These are phyloP conservation scores for Pyricularia pennisetigena DNA, from an alignment of 2,329 filamentous ascomycete species.

Conservation along the genomic window DNA sequence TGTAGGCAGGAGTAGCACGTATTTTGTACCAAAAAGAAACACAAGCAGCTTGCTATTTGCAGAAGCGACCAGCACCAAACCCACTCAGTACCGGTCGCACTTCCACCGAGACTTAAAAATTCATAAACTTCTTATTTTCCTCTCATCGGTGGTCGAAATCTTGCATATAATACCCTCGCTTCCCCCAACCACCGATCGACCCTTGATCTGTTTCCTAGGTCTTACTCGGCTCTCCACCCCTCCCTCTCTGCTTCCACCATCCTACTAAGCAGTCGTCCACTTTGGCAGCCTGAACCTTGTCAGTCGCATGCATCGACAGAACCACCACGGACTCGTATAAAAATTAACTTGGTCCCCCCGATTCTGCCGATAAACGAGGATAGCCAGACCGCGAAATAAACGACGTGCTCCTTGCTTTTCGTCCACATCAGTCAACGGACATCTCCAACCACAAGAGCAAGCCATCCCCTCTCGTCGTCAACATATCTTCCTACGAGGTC, in stretches of 20 bases:
- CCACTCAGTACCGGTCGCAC: background rate
- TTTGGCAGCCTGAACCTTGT: background rate
- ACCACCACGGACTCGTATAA: slow-evolving; percentile 11
- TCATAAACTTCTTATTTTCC: background rate
- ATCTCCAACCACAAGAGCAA: background rate
- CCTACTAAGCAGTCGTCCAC: background rate
- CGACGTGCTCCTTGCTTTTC: slow-evolving; percentile 9
- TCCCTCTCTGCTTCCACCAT: background rate
- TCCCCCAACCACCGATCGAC: background rate
- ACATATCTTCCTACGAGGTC: slow-evolving; percentile 1
- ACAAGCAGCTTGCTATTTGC: background rate
- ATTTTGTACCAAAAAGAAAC: background rate
- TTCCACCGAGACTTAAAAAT: background rate
- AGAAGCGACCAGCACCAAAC: background rate
- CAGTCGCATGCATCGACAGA: slow-evolving; percentile 17
- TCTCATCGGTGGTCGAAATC: background rate
- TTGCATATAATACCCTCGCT: background rate
- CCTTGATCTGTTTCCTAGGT: background rate
- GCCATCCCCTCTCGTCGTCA: background rate
- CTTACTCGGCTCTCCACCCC: slow-evolving; percentile 1
- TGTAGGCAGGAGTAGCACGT: too few species aligned
- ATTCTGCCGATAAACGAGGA: slow-evolving; percentile 23
- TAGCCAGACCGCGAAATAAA: slow-evolving; percentile 8
- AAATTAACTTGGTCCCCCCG: slow-evolving; percentile 19
- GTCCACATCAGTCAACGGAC: background rate